Base-by-base conservation (phyloP, 2,329 filamentous ascomycete genomes). In the Dactylella cylindrospora region DNA sequence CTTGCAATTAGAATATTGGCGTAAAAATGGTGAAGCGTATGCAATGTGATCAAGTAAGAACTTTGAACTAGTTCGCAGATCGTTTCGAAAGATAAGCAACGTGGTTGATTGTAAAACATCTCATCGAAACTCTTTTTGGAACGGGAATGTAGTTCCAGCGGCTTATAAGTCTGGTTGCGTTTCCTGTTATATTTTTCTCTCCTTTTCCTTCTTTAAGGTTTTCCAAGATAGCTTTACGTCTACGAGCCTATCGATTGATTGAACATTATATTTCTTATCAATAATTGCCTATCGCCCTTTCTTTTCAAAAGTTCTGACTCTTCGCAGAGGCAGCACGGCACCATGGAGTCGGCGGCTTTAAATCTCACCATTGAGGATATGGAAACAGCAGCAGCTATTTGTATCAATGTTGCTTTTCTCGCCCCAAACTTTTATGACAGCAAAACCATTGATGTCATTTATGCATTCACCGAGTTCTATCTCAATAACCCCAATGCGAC, bases 401-500 rank as follows among this genome's bases (percentile, higher is more conserved):
- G 49, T n/a, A 40, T 62, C 26, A 62, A 62, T 22, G 22, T 62
- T 10, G 49, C 49, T n/a, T 62, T 62, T 17, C 31, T 62, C 5
- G 57, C 57, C 5, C 36, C 49, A 49, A 62, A 62, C 5, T 54
- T 62, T 19, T 39, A 49, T 12, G 26, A 47, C 26, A 28, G 20
- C 19, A 49, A 29, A 3, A 62, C 57, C 17, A 19, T 62, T 4
- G 57, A 62, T 17, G 57, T 54, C 3, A 32, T 62, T 23, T 43
- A 41, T n/a, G 25, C 41, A 9, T 45, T 62, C 3, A 31, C 49
- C 3, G 12, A 38, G 3, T 62, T 62, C 26, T 54, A 45, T 17
- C 13, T 38, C 4, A 10, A 36, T 17, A 29, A 52, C 8, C 57
- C 57, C 1, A 54, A 62, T 39, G 57, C 49, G 1, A 62, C 57